Conservation (phyloP, 108 stramenopile genomes). For the Ochromonas danica region DNA sequence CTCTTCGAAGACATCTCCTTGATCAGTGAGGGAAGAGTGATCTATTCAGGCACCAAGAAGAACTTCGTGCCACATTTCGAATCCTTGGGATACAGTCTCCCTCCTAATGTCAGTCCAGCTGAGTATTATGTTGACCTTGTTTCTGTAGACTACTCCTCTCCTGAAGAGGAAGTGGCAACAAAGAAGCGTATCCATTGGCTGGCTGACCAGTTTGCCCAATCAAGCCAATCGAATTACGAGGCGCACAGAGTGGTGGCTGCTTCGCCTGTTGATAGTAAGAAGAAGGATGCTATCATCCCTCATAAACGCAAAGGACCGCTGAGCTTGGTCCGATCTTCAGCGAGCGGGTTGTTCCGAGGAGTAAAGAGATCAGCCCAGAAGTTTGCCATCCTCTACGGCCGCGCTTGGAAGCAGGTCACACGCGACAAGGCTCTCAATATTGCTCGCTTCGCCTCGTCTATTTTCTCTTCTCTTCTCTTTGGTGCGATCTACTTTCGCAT, state of each 20-base stretch:
- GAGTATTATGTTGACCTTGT: conserved; percentile 30
- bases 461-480: neutral
- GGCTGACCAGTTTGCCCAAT: neutral
- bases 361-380: neutral
- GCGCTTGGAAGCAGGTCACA: neutral
- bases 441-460: neutral
- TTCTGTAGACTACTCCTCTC: conserved; percentile 6
- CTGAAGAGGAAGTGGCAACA: neutral
- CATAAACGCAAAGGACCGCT: too few relatives aligned
- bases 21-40: conserved; percentile 44
- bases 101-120: conserved; percentile 20
- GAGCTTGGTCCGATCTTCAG: too few relatives aligned
- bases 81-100: neutral
- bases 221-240: neutral
- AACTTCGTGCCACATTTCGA: conserved; percentile 24
- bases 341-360: too few relatives aligned
- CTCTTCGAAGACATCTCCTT: conserved; percentile 53
- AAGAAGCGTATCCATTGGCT: neutral
- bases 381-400: neutral
- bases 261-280: neutral
- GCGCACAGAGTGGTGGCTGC: too few relatives aligned
- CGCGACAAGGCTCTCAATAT: neutral
- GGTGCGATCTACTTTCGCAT: neutral
- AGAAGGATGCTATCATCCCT: neutral
- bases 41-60: conserved; percentile 44